Conservation (phyloP, 1,284 basidiomycete species). For the Cutaneotrichosporon spelunceum region DNA sequence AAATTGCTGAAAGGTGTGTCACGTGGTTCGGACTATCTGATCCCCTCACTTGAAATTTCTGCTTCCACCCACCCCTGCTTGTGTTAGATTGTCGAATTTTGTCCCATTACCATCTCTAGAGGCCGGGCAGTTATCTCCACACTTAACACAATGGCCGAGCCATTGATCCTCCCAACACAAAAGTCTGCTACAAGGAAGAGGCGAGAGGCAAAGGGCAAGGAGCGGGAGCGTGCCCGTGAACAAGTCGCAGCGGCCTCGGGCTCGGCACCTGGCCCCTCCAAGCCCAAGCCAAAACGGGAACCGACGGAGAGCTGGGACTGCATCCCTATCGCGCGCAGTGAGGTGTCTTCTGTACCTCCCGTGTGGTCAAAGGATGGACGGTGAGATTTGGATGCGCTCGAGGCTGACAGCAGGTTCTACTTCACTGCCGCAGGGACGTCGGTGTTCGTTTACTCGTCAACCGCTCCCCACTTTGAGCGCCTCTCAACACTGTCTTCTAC, state of each 20-base stretch:
- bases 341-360: constrained; percentile 64
- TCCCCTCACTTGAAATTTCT: constrained; percentile 12
- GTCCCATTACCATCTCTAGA: not conserved
- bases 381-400: constrained; percentile 54
- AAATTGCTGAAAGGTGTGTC: not conserved
- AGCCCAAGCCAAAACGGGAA: constrained; percentile 16
- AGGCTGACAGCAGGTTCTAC: constrained; percentile 64
- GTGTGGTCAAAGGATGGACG: constrained; percentile 81
- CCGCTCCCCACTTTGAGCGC: constrained; percentile 63
- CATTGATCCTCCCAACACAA: not conserved
- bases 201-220: constrained; percentile 29
- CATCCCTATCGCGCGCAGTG: constrained; percentile 62
- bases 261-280: constrained; percentile 15
- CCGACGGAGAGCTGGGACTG: constrained; percentile 33
- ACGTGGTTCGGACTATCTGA: constrained; percentile 2
- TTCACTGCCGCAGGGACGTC: constrained; percentile 73
- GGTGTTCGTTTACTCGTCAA: constrained; percentile 75
- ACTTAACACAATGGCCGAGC: constrained; percentile 3
- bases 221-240: constrained; percentile 20
- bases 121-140: not conserved
- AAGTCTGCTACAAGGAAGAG: constrained; percentile 1
- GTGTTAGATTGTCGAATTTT: constrained; percentile 4
- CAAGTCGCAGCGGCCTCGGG: not conserved
- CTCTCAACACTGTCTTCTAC: constrained; percentile 71
- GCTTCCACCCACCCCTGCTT: not conserved